These are phyloP conservation scores for Triticum urartu DNA, from an alignment of 176 grass and related monocot genomes.

Conservation along the genomic window DNA sequence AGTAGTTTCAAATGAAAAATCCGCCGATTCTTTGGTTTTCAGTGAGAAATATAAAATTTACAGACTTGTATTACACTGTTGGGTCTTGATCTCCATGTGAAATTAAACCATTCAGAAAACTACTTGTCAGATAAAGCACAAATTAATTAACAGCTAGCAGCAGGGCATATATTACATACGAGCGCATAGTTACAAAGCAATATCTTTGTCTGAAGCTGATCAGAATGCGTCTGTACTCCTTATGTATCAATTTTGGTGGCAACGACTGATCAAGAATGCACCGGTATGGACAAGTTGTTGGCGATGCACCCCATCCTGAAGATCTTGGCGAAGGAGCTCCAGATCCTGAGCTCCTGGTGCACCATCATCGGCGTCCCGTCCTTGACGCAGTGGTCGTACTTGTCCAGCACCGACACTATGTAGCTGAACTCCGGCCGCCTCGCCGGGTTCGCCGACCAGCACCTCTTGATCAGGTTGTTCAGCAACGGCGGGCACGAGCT, in stretches of 20 bases:
- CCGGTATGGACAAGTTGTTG: slow-evolving; percentile 58
- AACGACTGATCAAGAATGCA: slow-evolving; percentile 38
- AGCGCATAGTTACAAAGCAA: background rate
- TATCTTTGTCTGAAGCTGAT: slow-evolving; percentile 13
- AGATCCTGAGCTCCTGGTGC: slow-evolving; percentile 72
- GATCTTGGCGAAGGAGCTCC: slow-evolving; percentile 59
- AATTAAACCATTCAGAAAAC: slow-evolving; percentile 1
- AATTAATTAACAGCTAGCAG: slow-evolving; percentile 6
- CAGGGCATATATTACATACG: background rate
- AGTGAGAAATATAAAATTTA: slow-evolving; percentile 7
- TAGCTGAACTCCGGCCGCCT: slow-evolving; percentile 91
- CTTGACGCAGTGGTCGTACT: slow-evolving; percentile 86
- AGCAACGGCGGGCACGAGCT: slow-evolving; percentile 70
- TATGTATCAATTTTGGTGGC: background rate
- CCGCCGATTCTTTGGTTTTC: background rate
- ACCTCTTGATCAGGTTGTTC: slow-evolving; percentile 84
- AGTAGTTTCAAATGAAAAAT: background rate
- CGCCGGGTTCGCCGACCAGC: slow-evolving; percentile 81
- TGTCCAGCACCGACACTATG: slow-evolving; percentile 91
- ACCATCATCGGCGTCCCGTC: slow-evolving; percentile 70
- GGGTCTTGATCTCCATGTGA: background rate
- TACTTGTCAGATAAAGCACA: slow-evolving; percentile 13
- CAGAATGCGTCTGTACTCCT: background rate
- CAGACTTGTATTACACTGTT: slow-evolving; percentile 23
- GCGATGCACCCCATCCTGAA: slow-evolving; percentile 73